These are phyloP conservation scores for Lentinula sp. DNA, from an alignment of 768 basidiomycete species.

Conservation along the genomic window DNA sequence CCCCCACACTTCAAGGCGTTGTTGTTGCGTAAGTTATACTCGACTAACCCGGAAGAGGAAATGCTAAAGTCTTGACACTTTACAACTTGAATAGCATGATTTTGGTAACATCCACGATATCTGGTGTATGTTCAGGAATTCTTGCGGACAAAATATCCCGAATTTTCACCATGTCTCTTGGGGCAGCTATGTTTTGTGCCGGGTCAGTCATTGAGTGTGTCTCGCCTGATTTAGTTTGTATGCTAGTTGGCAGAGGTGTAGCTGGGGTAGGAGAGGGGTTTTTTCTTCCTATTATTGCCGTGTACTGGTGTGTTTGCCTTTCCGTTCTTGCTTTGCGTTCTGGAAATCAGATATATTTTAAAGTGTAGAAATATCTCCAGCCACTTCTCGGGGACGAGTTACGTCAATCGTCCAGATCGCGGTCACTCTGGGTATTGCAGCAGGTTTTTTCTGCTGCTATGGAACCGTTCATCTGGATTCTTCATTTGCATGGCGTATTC, in stretches of 20 bases:
- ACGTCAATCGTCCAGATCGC: background rate
- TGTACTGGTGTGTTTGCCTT: background rate
- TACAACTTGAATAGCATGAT: background rate
- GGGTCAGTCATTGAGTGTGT: background rate
- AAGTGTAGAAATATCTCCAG: background rate
- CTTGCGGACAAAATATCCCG: background rate
- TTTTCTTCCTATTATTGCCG: background rate
- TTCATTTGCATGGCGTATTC: background rate
- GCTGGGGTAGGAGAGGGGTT: background rate
- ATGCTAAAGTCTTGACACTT: background rate
- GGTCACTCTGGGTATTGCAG: background rate
- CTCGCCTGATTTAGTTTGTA: background rate
- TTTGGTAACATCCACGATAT: background rate
- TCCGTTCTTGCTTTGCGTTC: background rate
- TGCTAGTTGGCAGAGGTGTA: background rate
- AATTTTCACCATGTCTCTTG: background rate
- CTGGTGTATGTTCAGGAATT: background rate
- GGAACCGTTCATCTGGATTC: background rate
- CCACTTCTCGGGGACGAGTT: background rate
- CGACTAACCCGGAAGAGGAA: too few relatives aligned
- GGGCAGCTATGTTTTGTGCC: background rate
- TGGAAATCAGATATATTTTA: too few relatives aligned
- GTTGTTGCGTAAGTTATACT: background rate
- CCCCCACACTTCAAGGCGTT: background rate
- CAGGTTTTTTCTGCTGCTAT: background rate